Percentiles rank a stretch among this genome's conserved stretches.
These are phyloP conservation scores for Aureobasidium namibiae DNA, from an alignment of 2,329 filamentous ascomycete species.

Conservation along the genomic window DNA sequence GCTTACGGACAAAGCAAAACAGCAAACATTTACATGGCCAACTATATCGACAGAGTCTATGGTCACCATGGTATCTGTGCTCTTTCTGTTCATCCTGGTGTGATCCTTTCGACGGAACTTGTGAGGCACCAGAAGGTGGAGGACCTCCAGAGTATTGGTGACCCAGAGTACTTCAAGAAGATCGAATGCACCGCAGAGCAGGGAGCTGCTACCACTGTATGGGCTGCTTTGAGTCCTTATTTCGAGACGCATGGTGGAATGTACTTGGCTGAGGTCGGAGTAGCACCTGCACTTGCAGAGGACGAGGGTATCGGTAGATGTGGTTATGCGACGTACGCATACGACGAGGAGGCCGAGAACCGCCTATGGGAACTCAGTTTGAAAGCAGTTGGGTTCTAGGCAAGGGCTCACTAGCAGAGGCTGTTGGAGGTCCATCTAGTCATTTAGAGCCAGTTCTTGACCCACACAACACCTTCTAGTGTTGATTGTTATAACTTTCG, in stretches of 20 bases:
- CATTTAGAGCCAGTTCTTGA: too few species aligned
- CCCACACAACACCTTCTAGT: not conserved
- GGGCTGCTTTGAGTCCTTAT: slow-evolving; percentile 35
- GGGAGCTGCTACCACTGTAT: slow-evolving; percentile 43
- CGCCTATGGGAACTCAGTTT: slow-evolving; percentile 35
- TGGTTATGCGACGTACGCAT: slow-evolving; percentile 29
- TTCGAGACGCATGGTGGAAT: slow-evolving; percentile 40
- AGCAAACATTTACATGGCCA: slow-evolving; percentile 45
- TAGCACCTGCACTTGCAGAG: slow-evolving; percentile 24
- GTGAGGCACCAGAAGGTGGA: slow-evolving; percentile 7
- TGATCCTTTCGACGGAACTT: slow-evolving; percentile 25
- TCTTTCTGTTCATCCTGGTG: slow-evolving; percentile 40
- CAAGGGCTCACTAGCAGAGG: not conserved
- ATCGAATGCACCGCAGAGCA: slow-evolving; percentile 27
- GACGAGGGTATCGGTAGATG: slow-evolving; percentile 17
- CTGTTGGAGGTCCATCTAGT: not conserved
- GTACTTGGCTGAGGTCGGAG: slow-evolving; percentile 39
- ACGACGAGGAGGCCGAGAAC: slow-evolving; percentile 31
- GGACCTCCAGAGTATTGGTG: not conserved
- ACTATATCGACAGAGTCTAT: slow-evolving; percentile 44
- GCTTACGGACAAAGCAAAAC: slow-evolving; percentile 45
- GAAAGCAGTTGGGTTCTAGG: slow-evolving; percentile 19
- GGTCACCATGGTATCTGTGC: slow-evolving; percentile 38
- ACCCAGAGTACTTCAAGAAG: slow-evolving; percentile 3
- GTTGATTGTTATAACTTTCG: not conserved